Evolutionary conservation across 306 rosid genomes (phyloP), one percentile per base, ranked within the genome.

Genomic region (Luffa acutangula): DNA sequence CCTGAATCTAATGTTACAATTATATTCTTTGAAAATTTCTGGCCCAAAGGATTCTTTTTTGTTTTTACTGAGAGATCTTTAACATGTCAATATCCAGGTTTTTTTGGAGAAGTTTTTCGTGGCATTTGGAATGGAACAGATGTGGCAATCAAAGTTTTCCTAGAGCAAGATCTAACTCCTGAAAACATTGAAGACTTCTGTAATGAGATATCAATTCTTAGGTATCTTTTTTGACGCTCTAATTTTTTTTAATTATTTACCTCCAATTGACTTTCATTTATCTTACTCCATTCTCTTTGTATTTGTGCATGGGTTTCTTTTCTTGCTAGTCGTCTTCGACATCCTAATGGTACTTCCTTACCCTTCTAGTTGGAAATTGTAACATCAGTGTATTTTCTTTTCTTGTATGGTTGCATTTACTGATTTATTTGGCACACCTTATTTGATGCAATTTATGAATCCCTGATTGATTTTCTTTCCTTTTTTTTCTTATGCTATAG

Each of bases 131-230:
- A 96, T 79, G 99, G 99, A 80, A 96, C 98, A 49, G 98, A 93
- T 72, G 99, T 96, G 64, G 99, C 99, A 64, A 86, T 96, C 81
- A 96, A 96, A 89, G 96, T 96, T 84, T 93, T 96, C 81, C 89
- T 96, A 21, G 99, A 93, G 89, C 98, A 96, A 86, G 98, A 93
- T 89, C 86, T 93, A 76, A 96, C 98, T 74, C 86, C 92, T 70
- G 98, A 96, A 86, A 96, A 96, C 87, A 88, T 93, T 97, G 98
- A 93, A 88, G 99, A 96, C 80, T 96, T 96, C 82, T 93, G 99
- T 83, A 96, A 96, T 80, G 99, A 96, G 85, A 96, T 96, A 87
- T 84, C 94, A 71, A 93, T 96, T 90, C 97, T 96, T 81, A 90
- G 98, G 99, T 96, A 81, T 80, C 70, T 75, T 75, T 39, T 54